Conservation (phyloP, 345 rosid genomes). For the Trapa bicornis region DNA sequence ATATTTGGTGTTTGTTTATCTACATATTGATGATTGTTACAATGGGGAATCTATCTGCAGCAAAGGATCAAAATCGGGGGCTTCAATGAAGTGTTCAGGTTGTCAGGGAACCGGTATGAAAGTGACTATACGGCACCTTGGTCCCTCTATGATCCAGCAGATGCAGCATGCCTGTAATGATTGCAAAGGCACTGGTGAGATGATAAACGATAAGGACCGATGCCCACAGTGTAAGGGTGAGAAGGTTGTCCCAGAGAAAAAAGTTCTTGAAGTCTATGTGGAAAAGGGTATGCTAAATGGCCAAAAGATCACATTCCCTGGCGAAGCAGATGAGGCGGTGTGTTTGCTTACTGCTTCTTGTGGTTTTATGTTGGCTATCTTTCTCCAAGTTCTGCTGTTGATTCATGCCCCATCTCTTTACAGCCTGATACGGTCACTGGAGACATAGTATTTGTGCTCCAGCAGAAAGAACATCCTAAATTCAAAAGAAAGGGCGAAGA, state of each 20-base stretch:
- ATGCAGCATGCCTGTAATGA: slow-evolving; percentile 87
- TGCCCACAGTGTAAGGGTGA: slow-evolving; percentile 80
- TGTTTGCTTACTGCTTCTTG: slow-evolving; percentile 6
- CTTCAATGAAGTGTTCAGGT: slow-evolving; percentile 55
- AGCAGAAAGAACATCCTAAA: slow-evolving; percentile 79
- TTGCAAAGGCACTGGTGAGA: slow-evolving; percentile 85
- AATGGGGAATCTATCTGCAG: slow-evolving; percentile 19
- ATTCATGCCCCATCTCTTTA: slow-evolving; percentile 10
- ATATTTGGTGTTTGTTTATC: background rate
- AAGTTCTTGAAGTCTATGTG: slow-evolving; percentile 68
- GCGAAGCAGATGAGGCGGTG: slow-evolving; percentile 91
- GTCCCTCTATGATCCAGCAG: slow-evolving; percentile 94
- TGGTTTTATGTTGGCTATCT: background rate
- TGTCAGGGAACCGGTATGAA: slow-evolving; percentile 89
- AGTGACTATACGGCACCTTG: slow-evolving; percentile 73
- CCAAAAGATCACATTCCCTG: slow-evolving; percentile 80
- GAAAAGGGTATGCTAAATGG: slow-evolving; percentile 93
- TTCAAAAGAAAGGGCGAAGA: slow-evolving; percentile 85
- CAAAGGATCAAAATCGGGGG: slow-evolving; percentile 88
- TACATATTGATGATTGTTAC: background rate
- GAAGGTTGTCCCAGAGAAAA: slow-evolving; percentile 72
- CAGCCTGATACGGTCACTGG: slow-evolving; percentile 92
- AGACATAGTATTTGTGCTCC: slow-evolving; percentile 71
- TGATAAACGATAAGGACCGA: slow-evolving; percentile 57
- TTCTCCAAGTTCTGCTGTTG: background rate